phyloP scores from a whole-genome alignment of 805 yeast genomes.

The Metschnikowia noctiluminum region DNA sequence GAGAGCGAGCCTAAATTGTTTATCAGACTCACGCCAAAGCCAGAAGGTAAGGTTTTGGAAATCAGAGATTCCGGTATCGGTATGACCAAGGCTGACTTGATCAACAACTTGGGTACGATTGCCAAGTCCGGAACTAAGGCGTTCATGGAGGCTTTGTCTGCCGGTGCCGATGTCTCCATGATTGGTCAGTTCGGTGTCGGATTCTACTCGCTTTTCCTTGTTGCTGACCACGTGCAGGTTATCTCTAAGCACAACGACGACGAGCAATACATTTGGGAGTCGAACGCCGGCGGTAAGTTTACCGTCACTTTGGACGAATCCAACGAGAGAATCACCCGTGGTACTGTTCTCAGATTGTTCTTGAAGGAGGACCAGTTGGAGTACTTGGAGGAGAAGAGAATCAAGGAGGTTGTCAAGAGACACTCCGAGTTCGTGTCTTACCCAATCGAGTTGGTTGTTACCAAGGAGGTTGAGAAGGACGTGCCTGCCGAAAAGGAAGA shows the following conservation, averaged over 20 bases:
- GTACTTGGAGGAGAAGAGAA: slow-evolving; percentile 98
- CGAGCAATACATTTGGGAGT: slow-evolving; percentile 99
- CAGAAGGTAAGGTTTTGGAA: slow-evolving; percentile 91
- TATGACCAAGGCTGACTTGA: slow-evolving; percentile 99
- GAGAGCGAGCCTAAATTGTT: slow-evolving; percentile 95
- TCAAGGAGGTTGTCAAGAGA: slow-evolving; percentile 98
- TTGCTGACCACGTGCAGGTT: slow-evolving; percentile 98
- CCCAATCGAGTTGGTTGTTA: slow-evolving; percentile 97
- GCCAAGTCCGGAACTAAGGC: slow-evolving; percentile 99
- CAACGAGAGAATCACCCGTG: slow-evolving; percentile 87
- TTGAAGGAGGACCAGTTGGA: slow-evolving; percentile 98
- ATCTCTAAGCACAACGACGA: slow-evolving; percentile 98
- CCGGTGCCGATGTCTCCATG: slow-evolving; percentile 99
- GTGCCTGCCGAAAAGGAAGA: slow-evolving; percentile 79
- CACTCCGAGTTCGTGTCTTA: slow-evolving; percentile 99
- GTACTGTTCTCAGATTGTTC: slow-evolving; percentile 92
- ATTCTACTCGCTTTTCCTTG: slow-evolving; percentile 98
- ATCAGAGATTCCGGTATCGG: slow-evolving; percentile 99
- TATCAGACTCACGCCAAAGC: slow-evolving; percentile 95
- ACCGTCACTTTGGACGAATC: slow-evolving; percentile 87
- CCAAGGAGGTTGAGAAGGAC: slow-evolving; percentile 98
- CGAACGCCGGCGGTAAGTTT: slow-evolving; percentile 99
- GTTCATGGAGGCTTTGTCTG: slow-evolving; percentile 98
- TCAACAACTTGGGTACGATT: slow-evolving; percentile 98
- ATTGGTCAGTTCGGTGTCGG: slow-evolving; percentile 99